These are phyloP conservation scores for Sordariomycetes sp. DNA, from an alignment of 2,329 filamentous ascomycete species.

Conservation along the genomic window DNA sequence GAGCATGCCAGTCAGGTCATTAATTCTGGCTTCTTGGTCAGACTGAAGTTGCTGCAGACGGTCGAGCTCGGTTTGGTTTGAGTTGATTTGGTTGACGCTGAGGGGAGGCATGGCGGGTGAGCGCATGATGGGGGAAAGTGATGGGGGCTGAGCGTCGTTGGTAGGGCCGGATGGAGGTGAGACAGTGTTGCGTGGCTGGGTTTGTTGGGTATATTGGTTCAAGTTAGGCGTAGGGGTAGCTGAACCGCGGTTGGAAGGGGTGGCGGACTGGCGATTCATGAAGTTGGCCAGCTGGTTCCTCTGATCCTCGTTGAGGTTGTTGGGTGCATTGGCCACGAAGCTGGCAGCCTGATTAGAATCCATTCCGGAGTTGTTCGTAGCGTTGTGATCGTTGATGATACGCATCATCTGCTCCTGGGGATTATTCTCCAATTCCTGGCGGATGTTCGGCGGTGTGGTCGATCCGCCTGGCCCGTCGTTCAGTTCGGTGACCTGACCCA, in stretches of 20 bases:
- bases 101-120: constrained; percentile 32
- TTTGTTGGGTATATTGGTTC: background rate
- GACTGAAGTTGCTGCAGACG: constrained; percentile 69
- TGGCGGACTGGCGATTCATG: constrained; percentile 39
- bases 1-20: constrained; percentile 64
- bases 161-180: constrained; percentile 6
- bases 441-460: constrained; percentile 40
- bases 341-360: constrained; percentile 41
- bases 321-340: constrained; percentile 44
- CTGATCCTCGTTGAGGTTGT: constrained; percentile 47
- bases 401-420: constrained; percentile 56
- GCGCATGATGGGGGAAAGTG: constrained; percentile 41
- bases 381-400: constrained; percentile 56
- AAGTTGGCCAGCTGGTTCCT: constrained; percentile 49
- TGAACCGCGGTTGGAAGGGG: constrained; percentile 4
- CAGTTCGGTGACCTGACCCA: constrained; percentile 52
- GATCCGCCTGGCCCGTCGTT: constrained; percentile 38
- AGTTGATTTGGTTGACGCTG: constrained; percentile 53
- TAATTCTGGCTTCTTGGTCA: constrained; percentile 69
- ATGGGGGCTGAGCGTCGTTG: constrained; percentile 18
- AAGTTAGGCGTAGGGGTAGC: background rate
- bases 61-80: constrained; percentile 68
- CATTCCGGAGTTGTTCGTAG: constrained; percentile 35
- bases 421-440: constrained; percentile 47
- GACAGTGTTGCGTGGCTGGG: constrained; percentile 5